Evolutionary conservation across 768 basidiomycete species (phyloP).

Genomic region (Mycena chlorophos): DNA sequence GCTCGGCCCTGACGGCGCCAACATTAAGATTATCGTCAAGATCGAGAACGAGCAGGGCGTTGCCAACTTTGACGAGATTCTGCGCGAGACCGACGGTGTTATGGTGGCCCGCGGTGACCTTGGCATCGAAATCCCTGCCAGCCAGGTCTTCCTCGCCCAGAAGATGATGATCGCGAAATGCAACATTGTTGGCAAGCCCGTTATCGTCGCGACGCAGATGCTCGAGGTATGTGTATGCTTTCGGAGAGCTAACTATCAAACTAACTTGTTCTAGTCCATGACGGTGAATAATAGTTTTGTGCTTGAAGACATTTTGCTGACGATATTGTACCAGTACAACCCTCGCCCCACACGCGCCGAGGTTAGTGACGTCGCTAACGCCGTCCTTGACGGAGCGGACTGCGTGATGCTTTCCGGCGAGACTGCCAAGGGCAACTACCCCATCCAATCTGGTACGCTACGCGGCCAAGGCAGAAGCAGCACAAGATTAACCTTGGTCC

Average conservation of each 20-base stretch:
- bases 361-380: slow-evolving; percentile 98
- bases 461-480: background rate
- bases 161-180: slow-evolving; percentile 99
- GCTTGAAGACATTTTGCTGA: background rate
- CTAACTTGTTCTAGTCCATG: slow-evolving; percentile 67
- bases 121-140: slow-evolving; percentile 99
- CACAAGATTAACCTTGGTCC: slow-evolving; percentile 10
- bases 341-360: slow-evolving; percentile 98
- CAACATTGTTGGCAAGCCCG: slow-evolving; percentile 96
- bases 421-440: slow-evolving; percentile 97
- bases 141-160: slow-evolving; percentile 98
- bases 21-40: slow-evolving; percentile 99
- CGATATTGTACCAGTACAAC: slow-evolving; percentile 69
- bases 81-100: slow-evolving; percentile 93
- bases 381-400: slow-evolving; percentile 97
- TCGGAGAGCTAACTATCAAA: slow-evolving; percentile 14
- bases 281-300: slow-evolving; percentile 55
- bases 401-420: slow-evolving; percentile 99
- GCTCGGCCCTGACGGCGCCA: slow-evolving; percentile 91
- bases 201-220: slow-evolving; percentile 99
- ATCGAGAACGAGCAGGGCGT: slow-evolving; percentile 99
- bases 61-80: slow-evolving; percentile 97
- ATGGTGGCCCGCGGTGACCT: slow-evolving; percentile 99
- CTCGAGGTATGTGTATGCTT: slow-evolving; percentile 65
- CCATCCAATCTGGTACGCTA: slow-evolving; percentile 77